Conservation (phyloP, 352 stramenopile species). For the Pythium folliculosum region DNA sequence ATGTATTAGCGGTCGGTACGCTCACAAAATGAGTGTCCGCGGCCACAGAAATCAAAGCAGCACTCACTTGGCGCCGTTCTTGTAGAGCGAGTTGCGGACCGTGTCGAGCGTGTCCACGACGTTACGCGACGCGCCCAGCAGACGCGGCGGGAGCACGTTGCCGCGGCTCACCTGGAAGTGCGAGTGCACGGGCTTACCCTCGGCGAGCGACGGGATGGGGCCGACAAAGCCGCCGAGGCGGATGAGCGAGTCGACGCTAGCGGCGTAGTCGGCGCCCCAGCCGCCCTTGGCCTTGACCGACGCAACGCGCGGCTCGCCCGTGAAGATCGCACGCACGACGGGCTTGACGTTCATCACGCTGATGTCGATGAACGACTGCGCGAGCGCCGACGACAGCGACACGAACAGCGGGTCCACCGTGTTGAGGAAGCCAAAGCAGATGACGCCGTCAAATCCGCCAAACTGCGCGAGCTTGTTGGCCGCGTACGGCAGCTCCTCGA, state of each 20-base stretch:
- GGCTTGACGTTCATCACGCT: constrained; percentile 81
- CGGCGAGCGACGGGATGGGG: constrained; percentile 40
- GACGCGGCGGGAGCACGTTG: constrained; percentile 66
- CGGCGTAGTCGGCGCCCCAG: constrained; percentile 68
- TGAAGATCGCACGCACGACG: constrained; percentile 77
- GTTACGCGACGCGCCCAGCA: constrained; percentile 57
- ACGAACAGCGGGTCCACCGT: constrained; percentile 62
- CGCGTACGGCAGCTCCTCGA: constrained; percentile 80
- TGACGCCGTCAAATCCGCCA: constrained; percentile 70
- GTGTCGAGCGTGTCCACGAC: constrained; percentile 64
- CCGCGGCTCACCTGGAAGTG: constrained; percentile 62
- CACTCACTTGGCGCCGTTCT: constrained; percentile 68
- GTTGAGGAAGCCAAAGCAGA: constrained; percentile 81
- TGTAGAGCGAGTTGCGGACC: constrained; percentile 71
- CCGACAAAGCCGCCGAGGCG: constrained; percentile 69
- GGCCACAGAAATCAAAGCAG: not conserved
- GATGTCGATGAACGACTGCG: constrained; percentile 82
- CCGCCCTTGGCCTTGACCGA: constrained; percentile 74
- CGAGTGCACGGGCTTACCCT: constrained; percentile 49
- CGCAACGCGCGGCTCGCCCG: constrained; percentile 72
- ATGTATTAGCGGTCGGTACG: constrained; percentile 21
- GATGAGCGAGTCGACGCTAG: constrained; percentile 58
- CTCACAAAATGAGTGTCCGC: not conserved
- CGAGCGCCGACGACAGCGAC: constrained; percentile 55
- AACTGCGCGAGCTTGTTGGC: constrained; percentile 78